Evolutionary conservation across 441 rosid species (phyloP).

Genomic region (Erodium texanum): DNA sequence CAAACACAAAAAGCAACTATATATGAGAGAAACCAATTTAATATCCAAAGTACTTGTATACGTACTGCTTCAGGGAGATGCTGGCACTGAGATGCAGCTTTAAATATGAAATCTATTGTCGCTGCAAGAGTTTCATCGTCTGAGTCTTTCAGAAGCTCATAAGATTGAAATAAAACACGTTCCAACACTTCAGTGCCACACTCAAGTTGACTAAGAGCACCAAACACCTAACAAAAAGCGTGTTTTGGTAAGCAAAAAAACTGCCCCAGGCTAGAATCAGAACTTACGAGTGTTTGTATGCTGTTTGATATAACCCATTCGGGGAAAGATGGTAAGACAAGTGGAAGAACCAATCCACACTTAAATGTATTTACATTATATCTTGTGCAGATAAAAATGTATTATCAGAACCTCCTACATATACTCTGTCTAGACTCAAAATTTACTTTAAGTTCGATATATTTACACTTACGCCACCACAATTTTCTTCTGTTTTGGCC

Average conservation of each 20-base stretch:
- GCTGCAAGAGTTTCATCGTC: slow-evolving; percentile 78
- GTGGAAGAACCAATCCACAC: not conserved
- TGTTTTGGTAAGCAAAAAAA: slow-evolving; percentile 10
- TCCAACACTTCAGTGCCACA: slow-evolving; percentile 88
- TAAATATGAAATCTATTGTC: slow-evolving; percentile 73
- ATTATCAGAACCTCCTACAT: too few species aligned
- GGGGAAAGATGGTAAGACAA: not conserved
- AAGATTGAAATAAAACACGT: slow-evolving; percentile 55
- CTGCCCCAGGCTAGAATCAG: slow-evolving; percentile 5
- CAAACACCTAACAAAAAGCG: slow-evolving; percentile 56
- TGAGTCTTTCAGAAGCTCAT: slow-evolving; percentile 60
- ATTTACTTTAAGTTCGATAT: too few species aligned
- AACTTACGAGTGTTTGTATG: not conserved
- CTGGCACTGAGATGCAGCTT: slow-evolving; percentile 86
- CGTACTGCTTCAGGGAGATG: slow-evolving; percentile 92
- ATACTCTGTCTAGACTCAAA: too few species aligned
- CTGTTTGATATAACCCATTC: not conserved
- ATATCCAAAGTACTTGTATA: slow-evolving; percentile 2
- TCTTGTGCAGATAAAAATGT: too few species aligned
- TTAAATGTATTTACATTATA: too few species aligned
- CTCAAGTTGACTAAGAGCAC: slow-evolving; percentile 81
- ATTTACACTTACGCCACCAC: too few species aligned
- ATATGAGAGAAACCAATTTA: not conserved
- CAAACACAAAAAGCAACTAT: not conserved
- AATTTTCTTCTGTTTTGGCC: too few species aligned